Percentiles rank a stretch among this genome's conserved stretches.
Conservation (phyloP, 164 flowering plant genomes). For the Malania oleifera region DNA sequence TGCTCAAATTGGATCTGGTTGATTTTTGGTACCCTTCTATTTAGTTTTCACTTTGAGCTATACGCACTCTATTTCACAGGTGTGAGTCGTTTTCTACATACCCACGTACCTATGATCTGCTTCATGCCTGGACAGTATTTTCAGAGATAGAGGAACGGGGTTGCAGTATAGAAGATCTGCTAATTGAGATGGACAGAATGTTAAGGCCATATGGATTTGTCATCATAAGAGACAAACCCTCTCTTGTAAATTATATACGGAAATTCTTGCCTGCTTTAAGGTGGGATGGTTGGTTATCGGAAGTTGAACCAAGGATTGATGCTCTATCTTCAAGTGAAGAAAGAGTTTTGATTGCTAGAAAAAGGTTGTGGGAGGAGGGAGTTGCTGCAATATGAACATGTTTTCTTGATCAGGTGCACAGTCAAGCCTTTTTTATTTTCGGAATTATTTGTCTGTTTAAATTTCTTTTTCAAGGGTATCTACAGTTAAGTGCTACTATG, state of each 20-base stretch:
- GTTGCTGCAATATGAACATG: constrained; percentile 14
- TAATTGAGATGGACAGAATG: constrained; percentile 89
- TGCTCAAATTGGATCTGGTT: not conserved
- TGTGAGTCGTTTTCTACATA: constrained; percentile 87
- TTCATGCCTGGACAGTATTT: constrained; percentile 77
- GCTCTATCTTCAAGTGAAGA: constrained; percentile 56
- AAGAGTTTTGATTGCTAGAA: constrained; percentile 68
- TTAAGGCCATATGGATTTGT: constrained; percentile 78
- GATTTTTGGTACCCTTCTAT: no score
- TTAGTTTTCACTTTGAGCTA: not conserved
- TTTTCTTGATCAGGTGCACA: constrained; percentile 14
- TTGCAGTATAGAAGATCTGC: constrained; percentile 70
- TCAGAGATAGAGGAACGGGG: constrained; percentile 59
- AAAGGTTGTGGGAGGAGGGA: constrained; percentile 48
- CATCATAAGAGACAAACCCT: constrained; percentile 70
- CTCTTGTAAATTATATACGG: constrained; percentile 41
- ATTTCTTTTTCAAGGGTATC: no score
- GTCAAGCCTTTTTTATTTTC: not conserved
- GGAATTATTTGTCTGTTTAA: no score
- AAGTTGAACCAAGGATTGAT: constrained; percentile 66
- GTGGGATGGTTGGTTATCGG: constrained; percentile 75
- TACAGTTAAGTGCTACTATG: no score
- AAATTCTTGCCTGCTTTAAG: constrained; percentile 55
- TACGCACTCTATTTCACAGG: constrained; percentile 35
- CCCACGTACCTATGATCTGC: constrained; percentile 90